A percentile compares a stretch with the other conserved stretches of the same genome.
These are phyloP conservation scores for Tetradesmus obliquus DNA, from an alignment of 139 green algal species.

Conservation along the genomic window DNA sequence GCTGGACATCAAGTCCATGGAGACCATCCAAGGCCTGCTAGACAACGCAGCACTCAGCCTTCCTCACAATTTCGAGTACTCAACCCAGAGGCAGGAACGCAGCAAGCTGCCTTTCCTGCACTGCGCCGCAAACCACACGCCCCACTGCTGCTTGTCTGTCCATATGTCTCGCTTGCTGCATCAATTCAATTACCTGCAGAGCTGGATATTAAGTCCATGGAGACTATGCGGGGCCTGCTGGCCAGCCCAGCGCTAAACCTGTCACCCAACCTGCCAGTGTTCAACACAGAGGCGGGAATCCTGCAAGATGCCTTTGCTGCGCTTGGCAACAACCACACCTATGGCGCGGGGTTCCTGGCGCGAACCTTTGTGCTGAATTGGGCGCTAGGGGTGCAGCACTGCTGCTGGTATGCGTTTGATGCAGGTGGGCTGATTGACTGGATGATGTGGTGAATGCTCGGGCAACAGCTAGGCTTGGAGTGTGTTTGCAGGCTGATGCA, in stretches of 20 bases:
- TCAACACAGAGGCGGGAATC: slow-evolving; percentile 20
- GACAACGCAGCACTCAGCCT: background rate
- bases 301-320: background rate
- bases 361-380: background rate
- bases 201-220: background rate
- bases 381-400: background rate
- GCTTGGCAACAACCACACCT: background rate
- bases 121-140: background rate
- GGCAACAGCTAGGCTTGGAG: too few relatives aligned
- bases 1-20: background rate
- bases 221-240: background rate
- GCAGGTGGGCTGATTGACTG: background rate
- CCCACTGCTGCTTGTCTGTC: too few relatives aligned
- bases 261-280: background rate
- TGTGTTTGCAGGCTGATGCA: too few relatives aligned
- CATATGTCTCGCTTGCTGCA: too few relatives aligned
- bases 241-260: background rate
- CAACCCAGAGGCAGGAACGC: background rate
- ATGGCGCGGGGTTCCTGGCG: background rate
- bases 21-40: background rate
- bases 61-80: background rate
- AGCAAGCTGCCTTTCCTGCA: background rate
- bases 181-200: background rate
- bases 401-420: slow-evolving; percentile 6
- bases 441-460: too few relatives aligned